Evolutionary conservation across 768 basidiomycete genomes (phyloP), one percentile per base, ranked within the genome.

Genomic region (Xerocomellus dryophilus): DNA sequence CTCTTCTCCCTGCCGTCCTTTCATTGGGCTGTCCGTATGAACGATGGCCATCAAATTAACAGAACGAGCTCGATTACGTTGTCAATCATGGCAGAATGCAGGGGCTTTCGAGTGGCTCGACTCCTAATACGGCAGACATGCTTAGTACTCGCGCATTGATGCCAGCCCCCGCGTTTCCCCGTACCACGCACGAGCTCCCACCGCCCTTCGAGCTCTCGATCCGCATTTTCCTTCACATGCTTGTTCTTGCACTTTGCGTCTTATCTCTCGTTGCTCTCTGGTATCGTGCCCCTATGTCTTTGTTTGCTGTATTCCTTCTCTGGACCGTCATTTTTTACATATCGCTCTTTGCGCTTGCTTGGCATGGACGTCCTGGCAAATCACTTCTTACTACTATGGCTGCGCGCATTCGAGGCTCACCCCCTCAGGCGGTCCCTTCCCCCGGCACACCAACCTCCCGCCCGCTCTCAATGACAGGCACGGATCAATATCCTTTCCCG

Each of bases 51-150:
- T 62, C 48, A 54, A 50, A 58, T 55, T 50, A 42, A 58, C 66
- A 91, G 88, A 86, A 82, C 50, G 88, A 90, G 66, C 76, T 90
- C 15, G 88, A 90, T 69, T 87, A 83, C 71, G 76, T 78, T 11
- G 73, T 83, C n/a, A 80, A 73, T 46, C 83, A 86, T 54, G 71
- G 77, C 50, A 78, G 81, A 61, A 74, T 77, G 23, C 65, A 67
- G 47, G 67, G 57, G 14, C 47, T 59, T 34, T 56, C 79, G 70
- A 57, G 65, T 50, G 48, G 63, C 66, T 53, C 81, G 50, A 82
- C 82, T 11, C 79, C 82, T 40, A 80, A 75, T 40, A 83, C 81
- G 14, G 71, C 76, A 34, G 83, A 81, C 57, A 73, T 74, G 61
- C 68, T 70, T 50, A 79, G 76, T 66, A 76, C 73, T 48, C 70